Evolutionary conservation across 176 grass and related monocot genomes (phyloP), one percentile per base, ranked within the genome.

Genomic region (Sorghum bicolor): DNA sequence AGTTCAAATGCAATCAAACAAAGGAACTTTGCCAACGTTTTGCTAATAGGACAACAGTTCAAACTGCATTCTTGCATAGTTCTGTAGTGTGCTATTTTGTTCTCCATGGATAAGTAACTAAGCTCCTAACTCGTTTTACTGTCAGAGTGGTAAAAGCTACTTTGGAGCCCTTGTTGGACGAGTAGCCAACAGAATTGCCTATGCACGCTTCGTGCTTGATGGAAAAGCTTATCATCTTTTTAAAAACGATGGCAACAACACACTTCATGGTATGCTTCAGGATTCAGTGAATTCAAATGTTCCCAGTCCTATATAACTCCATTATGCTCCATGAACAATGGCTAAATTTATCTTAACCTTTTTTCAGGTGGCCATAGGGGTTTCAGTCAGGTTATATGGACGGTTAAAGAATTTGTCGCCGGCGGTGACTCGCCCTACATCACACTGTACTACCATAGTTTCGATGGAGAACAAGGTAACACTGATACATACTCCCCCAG

Each of bases 391-490:
- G 96, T 89, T 8, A 92, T 90, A 58, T 96, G 96, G 96, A 96
- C 91, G 20, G 83, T 96, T 58, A 94, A 93, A 76, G 82, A 97
- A 24, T 85, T 91, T 26, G 77, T 89, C 4, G 31, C 72, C 47
- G 84, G 74, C 47, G 89, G 91, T 53, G 88, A 91, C 53, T 86
- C 79, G 16, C 95, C 95, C 10, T 88, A 93, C 85, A 93, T 97
- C 72, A 97, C 95, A 4, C 44, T 97, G 2, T 91, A 94, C 86
- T 97, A 97, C 38, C 88, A 86, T 19, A 97, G 95, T 73, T 97
- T 93, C 55, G 92, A 94, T n/a, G 88, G 95, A 47, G 95, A 97
- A 52, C 64, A 97, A 97, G 92, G 95, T 97, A 93, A 34, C 4
- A 30, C 5, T 22, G 13, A 15, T 39, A 2, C 61, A 85, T 76